A percentile compares a stretch with the other conserved stretches of the same genome.
phyloP scores from a whole-genome alignment of 2,329 filamentous ascomycete genomes.

The Penicillium decumbens region DNA sequence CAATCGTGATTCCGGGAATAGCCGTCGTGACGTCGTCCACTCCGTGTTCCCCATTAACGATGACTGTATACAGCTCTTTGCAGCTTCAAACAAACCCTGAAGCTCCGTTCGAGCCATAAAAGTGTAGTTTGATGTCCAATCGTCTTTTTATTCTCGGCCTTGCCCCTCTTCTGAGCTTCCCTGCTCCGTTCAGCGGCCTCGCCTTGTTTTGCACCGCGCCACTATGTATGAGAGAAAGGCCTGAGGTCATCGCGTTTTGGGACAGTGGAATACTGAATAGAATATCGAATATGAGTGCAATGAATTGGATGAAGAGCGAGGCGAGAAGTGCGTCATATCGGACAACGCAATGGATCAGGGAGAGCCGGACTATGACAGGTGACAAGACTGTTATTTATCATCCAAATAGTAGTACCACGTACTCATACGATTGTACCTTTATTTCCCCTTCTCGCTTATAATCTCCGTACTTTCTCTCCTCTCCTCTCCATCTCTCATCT shows the following conservation, averaged over 20 bases:
- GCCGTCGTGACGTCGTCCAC: conserved; percentile 21
- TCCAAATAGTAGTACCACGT: neutral
- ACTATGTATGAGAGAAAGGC: neutral
- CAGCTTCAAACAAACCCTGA: too few species aligned
- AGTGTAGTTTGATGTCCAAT: neutral
- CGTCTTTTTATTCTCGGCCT: neutral
- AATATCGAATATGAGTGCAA: neutral
- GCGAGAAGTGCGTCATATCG: neutral
- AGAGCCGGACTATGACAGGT: neutral
- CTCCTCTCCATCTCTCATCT: conserved; percentile 1
- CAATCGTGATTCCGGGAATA: too few species aligned
- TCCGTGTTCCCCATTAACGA: conserved; percentile 1
- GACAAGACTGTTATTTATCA: conserved; percentile 2
- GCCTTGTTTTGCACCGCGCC: neutral
- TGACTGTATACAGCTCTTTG: neutral
- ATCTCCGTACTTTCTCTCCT: neutral
- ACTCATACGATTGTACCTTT: neutral
- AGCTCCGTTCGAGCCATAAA: neutral
- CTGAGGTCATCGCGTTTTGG: neutral
- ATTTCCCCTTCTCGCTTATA: neutral
- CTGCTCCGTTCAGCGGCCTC: neutral
- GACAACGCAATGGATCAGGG: neutral
- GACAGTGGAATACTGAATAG: neutral
- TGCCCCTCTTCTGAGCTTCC: neutral
- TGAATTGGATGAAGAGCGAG: neutral